Base-by-base conservation (phyloP, 2,329 filamentous ascomycete species). In the Fusarium sp. region DNA sequence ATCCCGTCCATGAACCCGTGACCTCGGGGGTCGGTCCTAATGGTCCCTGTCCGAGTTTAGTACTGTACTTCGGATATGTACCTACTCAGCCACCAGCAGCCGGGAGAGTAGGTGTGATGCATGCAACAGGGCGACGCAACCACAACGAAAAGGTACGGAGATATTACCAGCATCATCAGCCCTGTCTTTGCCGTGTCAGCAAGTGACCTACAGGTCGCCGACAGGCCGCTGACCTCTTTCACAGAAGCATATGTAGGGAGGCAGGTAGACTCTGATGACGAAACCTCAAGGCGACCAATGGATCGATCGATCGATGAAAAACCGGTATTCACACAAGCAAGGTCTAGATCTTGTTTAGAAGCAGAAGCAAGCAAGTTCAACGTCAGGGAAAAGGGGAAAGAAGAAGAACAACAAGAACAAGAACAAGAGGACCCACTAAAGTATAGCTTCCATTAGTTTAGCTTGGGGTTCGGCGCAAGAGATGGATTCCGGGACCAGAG, bases 1-100 rank as follows among this genome's bases (percentile, higher is more conserved):
- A 54, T 64, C 48, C 41, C 58, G 65, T 48, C 35, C 32, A 64
- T 60, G 59, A 48, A 37, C 72, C 60, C 66, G 66, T 74, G 72
- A 75, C 62, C 68, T 66, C 20, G 57, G 56, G 60, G 71, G 64
- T 66, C 57, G 50, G 63, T 62, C 14, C 23, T 57, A 64, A 50
- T 66, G 37, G 58, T 37, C 71, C 71, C 67, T 74, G 67, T 25
- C 64, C 35, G 35, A 52, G 48, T 52, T 52, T 52, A 52, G 48
- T 52, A 50, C 43, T 25, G 43, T 25, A 25, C 43, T 48, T 48
- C 43, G 43, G 23, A 48, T 50, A 69, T 45, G 59, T 34, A 48
- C 34, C 18, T 54, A 14, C 43, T 65, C 43, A 68, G 71, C 64
- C 60, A 72, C 67, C 48, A 63, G 35, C 48, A 25, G 35, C 54